Evolutionary conservation across 768 basidiomycete species (phyloP).

Genomic region (Arthromyces matolae): DNA sequence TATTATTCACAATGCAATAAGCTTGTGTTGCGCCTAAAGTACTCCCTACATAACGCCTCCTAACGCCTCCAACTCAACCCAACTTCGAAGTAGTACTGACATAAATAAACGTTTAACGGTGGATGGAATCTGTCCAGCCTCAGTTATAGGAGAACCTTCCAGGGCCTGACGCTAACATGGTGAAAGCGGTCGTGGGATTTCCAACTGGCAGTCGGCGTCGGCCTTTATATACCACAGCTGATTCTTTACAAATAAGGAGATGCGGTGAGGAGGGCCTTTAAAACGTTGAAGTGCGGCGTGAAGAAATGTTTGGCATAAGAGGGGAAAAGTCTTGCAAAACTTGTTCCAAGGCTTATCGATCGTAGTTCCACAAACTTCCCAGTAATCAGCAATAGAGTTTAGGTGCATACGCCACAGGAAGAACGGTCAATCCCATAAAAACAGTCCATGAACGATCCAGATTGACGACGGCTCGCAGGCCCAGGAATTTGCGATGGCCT

Average conservation of each 20-base stretch:
- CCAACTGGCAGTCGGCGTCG: constrained; percentile 18
- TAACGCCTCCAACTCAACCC: no score
- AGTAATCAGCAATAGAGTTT: neutral
- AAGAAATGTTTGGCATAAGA: no score
- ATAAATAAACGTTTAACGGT: no score
- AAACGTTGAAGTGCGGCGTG: no score
- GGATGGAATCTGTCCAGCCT: constrained; percentile 18
- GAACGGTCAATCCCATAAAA: constrained; percentile 42
- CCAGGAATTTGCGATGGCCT: constrained; percentile 41
- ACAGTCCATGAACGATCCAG: constrained; percentile 41
- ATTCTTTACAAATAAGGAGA: no score
- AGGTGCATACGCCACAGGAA: constrained; percentile 21
- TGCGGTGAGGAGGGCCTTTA: no score
- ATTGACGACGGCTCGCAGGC: constrained; percentile 34
- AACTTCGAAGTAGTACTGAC: no score
- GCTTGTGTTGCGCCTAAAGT: no score
- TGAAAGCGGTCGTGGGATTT: constrained; percentile 17
- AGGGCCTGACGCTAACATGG: constrained; percentile 16
- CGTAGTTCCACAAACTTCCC: no score
- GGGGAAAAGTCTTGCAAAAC: neutral
- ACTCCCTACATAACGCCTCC: no score
- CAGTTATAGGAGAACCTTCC: constrained; percentile 16
- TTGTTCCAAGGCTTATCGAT: neutral
- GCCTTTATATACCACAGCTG: no score
- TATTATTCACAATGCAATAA: no score